Percentiles rank a stretch among this genome's conserved stretches.
These are phyloP conservation scores for Zasmidium angulare DNA, from an alignment of 2,329 filamentous ascomycete genomes.

Conservation along the genomic window DNA sequence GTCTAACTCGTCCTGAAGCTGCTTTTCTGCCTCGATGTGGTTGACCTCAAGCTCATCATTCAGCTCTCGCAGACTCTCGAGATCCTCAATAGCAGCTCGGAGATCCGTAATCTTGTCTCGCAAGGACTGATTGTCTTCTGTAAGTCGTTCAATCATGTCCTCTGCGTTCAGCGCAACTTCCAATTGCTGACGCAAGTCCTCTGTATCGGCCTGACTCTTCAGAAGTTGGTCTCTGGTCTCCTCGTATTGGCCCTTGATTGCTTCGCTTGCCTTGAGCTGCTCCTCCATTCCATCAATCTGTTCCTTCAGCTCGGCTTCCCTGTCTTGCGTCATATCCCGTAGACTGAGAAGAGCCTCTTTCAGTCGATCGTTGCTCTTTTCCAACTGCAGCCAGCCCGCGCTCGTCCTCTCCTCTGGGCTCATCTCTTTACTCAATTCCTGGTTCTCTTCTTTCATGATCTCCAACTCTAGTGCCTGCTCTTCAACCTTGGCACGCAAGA, in stretches of 20 bases:
- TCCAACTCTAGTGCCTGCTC: conserved; percentile 87
- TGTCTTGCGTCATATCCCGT: conserved; percentile 82
- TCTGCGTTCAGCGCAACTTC: conserved; percentile 86
- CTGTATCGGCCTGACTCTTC: conserved; percentile 71
- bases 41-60: conserved; percentile 94
- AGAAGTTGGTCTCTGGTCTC: conserved; percentile 70
- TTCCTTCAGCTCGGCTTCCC: conserved; percentile 74
- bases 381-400: conserved; percentile 86
- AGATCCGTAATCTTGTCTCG: conserved; percentile 82
- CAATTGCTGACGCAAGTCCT: conserved; percentile 86
- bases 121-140: conserved; percentile 80
- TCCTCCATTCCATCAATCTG: conserved; percentile 49
- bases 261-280: conserved; percentile 44
- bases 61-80: conserved; percentile 86
- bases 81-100: conserved; percentile 76
- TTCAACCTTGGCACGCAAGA: conserved; percentile 72
- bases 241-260: conserved; percentile 61
- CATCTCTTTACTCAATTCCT: conserved; percentile 80
- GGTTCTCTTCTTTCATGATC: conserved; percentile 81
- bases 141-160: conserved; percentile 90
- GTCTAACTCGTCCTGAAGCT: conserved; percentile 90
- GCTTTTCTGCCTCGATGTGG: conserved; percentile 88
- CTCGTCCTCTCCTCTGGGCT: conserved; percentile 83
- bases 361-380: conserved; percentile 83
- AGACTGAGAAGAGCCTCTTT: conserved; percentile 81